Percentiles rank a stretch among this genome's conserved stretches.
These are phyloP conservation scores for Spinacia oleracea DNA, from an alignment of 179 eudicot genomes.

Conservation along the genomic window DNA sequence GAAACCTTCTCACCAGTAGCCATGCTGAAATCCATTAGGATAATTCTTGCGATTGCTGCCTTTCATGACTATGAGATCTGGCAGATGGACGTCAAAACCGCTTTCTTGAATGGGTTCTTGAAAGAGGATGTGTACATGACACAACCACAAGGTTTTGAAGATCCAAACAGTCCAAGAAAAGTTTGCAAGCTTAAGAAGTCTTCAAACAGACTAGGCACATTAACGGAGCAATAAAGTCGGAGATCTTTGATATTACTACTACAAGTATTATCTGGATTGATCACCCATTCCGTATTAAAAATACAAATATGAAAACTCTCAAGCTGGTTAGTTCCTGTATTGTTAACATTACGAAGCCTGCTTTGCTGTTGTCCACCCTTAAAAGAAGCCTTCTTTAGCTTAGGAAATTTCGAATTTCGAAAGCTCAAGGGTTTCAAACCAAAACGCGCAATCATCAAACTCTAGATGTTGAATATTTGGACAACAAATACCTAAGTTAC, in stretches of 20 bases:
- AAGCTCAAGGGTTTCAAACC: not conserved
- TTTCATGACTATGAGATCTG: too few relatives aligned
- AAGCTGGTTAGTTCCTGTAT: conserved; percentile 13
- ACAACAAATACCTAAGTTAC: conserved; percentile 5
- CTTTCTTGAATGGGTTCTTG: too few relatives aligned
- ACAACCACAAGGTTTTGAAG: too few relatives aligned
- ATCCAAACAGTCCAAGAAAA: too few relatives aligned
- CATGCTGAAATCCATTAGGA: too few relatives aligned
- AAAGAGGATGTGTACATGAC: too few relatives aligned
- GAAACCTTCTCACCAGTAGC: too few relatives aligned
- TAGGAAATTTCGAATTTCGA: conserved; percentile 23
- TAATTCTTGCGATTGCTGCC: too few relatives aligned
- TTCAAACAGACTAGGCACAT: not conserved
- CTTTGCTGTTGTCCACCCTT: not conserved
- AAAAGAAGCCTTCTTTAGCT: conserved; percentile 19
- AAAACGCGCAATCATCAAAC: not conserved
- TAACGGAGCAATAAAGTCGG: not conserved
- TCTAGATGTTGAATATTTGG: conserved; percentile 8
- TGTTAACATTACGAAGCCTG: not conserved
- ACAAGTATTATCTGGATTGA: conserved; percentile 10
- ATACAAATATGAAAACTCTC: not conserved
- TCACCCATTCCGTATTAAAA: not conserved
- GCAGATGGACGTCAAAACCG: too few relatives aligned
- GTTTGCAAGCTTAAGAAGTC: too few relatives aligned
- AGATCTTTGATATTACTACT: conserved; percentile 24